Conservation (phyloP, 2,329 filamentous ascomycete species). For the Monosporascus cannonballus region DNA sequence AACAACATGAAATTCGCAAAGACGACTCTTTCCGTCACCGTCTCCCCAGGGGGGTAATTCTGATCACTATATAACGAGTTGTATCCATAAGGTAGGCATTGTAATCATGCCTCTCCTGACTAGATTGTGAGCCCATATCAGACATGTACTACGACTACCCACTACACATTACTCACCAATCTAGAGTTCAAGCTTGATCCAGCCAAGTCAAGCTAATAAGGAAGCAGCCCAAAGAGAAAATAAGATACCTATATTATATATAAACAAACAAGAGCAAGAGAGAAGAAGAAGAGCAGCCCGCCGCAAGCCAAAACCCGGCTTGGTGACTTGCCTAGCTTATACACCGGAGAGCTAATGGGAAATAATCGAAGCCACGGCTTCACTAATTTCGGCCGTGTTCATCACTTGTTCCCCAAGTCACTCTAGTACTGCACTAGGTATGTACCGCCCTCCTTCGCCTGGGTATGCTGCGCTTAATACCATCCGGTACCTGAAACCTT, state of each 20-base stretch:
- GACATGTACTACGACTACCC: not conserved
- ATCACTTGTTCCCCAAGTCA: not conserved
- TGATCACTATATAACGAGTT: not conserved
- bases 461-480: not conserved
- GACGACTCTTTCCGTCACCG: not conserved
- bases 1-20: not conserved
- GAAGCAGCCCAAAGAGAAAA: not conserved
- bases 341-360: not conserved
- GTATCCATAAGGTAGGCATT: not conserved
- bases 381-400: not conserved
- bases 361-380: conserved; percentile 1
- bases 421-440: not conserved
- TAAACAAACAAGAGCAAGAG: not conserved
- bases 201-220: not conserved
- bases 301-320: not conserved
- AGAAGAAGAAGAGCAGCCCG: not conserved
- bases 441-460: not conserved
- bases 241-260: not conserved
- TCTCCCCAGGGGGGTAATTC: not conserved
- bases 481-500: not conserved
- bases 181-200: not conserved
- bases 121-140: not conserved
- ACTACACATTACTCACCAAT: not conserved
- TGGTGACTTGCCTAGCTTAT: not conserved
- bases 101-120: not conserved